These are phyloP conservation scores for Suhomyces bokatorum DNA, from an alignment of 1,139 yeast genomes.

Conservation along the genomic window DNA sequence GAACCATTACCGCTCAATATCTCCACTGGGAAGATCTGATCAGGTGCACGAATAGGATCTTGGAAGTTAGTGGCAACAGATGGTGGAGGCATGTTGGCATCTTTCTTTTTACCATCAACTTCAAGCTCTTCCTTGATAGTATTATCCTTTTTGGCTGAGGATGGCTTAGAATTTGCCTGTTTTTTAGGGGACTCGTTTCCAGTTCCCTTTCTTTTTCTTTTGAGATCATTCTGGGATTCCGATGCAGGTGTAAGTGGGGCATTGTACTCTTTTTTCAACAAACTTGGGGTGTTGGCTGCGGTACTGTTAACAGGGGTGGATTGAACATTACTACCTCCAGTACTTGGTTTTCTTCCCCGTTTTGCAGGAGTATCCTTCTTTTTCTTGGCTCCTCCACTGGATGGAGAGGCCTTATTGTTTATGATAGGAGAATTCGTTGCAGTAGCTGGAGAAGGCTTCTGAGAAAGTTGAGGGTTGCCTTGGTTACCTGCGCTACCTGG, in stretches of 20 bases:
- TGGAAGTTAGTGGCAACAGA: slow-evolving; percentile 21
- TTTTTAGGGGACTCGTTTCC: slow-evolving; percentile 40
- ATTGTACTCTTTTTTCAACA: slow-evolving; percentile 36
- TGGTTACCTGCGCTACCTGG: slow-evolving; percentile 2
- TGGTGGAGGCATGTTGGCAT: slow-evolving; percentile 28
- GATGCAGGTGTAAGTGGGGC: slow-evolving; percentile 49
- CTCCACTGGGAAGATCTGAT: slow-evolving; percentile 41
- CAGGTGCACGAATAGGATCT: slow-evolving; percentile 30
- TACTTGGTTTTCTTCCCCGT: slow-evolving; percentile 39
- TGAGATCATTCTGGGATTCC: slow-evolving; percentile 32
- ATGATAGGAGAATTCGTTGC: slow-evolving; percentile 34
- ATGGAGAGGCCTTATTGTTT: slow-evolving; percentile 41
- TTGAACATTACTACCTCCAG: slow-evolving; percentile 14
- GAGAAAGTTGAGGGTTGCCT: slow-evolving; percentile 11
- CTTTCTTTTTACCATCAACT: slow-evolving; percentile 14
- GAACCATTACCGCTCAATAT: slow-evolving; percentile 27
- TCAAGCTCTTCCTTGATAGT: slow-evolving; percentile 26
- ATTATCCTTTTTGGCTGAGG: slow-evolving; percentile 19
- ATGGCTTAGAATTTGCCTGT: slow-evolving; percentile 18
- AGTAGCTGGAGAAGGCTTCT: slow-evolving; percentile 32
- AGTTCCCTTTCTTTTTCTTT: slow-evolving; percentile 29
- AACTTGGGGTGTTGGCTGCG: slow-evolving; percentile 28
- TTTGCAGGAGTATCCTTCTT: slow-evolving; percentile 33
- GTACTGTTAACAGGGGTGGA: slow-evolving; percentile 19
- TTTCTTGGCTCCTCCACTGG: slow-evolving; percentile 19